A percentile compares a stretch with the other conserved stretches of the same genome.
These are phyloP conservation scores for Inga laurina DNA, from an alignment of 306 rosid species.

Conservation along the genomic window DNA sequence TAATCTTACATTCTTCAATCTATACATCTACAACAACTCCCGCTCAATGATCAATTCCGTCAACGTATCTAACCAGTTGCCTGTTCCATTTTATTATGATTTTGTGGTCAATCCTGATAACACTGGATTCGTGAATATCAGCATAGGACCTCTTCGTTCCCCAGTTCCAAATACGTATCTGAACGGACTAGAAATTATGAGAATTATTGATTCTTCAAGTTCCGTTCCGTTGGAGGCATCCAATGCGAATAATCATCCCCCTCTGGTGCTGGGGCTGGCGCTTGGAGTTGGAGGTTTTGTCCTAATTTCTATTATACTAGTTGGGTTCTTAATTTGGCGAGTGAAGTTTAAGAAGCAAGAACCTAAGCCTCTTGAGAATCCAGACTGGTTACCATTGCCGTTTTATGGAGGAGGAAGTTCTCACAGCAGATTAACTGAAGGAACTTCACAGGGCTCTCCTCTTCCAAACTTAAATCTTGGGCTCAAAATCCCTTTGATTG, in stretches of 20 bases:
- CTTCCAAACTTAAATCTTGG: constrained; percentile 40
- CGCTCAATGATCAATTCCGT: neutral
- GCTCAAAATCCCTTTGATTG: constrained; percentile 41
- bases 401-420: constrained; percentile 47
- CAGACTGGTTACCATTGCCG: constrained; percentile 42
- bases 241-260: neutral
- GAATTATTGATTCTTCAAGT: constrained; percentile 17
- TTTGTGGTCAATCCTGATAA: constrained; percentile 28
- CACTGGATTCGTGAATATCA: constrained; percentile 30
- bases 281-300: constrained; percentile 45
- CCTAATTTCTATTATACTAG: constrained; percentile 28
- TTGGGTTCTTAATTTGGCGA: constrained; percentile 15
- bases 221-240: neutral
- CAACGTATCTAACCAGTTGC: rapidly evolving
- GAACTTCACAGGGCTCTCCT: constrained; percentile 28
- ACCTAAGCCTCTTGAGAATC: constrained; percentile 21
- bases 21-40: constrained; percentile 17
- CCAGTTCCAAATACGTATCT: constrained; percentile 7
- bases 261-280: constrained; percentile 30
- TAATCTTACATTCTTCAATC: neutral
- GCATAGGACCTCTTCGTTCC: constrained; percentile 7
- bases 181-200: constrained; percentile 54
- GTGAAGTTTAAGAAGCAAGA: constrained; percentile 36
- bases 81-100: constrained; percentile 23
- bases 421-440: constrained; percentile 34